Evolutionary conservation across 163 green algal genomes (phyloP).

Genomic region (Chlorella variabilis): DNA sequence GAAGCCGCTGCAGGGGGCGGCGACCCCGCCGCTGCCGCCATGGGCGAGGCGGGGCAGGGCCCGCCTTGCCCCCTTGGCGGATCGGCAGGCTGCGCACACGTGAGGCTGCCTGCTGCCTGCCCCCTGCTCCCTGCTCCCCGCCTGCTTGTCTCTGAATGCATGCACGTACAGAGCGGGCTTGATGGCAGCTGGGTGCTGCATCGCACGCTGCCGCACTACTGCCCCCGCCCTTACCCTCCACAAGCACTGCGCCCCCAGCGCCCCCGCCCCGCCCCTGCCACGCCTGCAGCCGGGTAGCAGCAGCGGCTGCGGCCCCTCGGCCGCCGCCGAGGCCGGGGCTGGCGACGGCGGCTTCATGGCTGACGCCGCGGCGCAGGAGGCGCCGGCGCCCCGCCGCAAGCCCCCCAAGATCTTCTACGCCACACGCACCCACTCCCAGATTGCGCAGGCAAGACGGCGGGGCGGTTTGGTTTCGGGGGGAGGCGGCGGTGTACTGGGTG

Average conservation of each 20-base stretch:
- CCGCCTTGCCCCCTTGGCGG: not conserved
- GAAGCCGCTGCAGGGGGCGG: not conserved
- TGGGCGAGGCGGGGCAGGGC: not conserved
- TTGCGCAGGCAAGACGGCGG: conserved; percentile 84
- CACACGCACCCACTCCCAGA: conserved; percentile 95
- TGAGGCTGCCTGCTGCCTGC: too few relatives aligned
- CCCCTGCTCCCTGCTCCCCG: too few relatives aligned
- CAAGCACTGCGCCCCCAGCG: too few relatives aligned
- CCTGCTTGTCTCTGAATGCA: too few relatives aligned
- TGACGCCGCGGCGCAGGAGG: not conserved
- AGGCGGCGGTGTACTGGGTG: too few relatives aligned
- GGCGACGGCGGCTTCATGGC: conserved; percentile 37
- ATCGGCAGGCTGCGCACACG: too few relatives aligned
- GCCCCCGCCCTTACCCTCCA: too few relatives aligned
- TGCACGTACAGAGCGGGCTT: too few relatives aligned
- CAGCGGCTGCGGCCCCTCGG: conserved; percentile 4
- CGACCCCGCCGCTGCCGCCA: not conserved
- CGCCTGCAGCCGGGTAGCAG: not conserved
- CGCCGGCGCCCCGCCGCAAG: conserved; percentile 27
- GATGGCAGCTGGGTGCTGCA: too few relatives aligned
- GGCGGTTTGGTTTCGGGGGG: too few relatives aligned
- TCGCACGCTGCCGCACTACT: too few relatives aligned
- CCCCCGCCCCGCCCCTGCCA: not conserved
- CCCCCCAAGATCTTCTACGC: conserved; percentile 89
- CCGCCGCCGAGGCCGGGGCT: not conserved